Evolutionary conservation across 2,329 filamentous ascomycete species (phyloP).

Genomic region (Talaromyces sp.): DNA sequence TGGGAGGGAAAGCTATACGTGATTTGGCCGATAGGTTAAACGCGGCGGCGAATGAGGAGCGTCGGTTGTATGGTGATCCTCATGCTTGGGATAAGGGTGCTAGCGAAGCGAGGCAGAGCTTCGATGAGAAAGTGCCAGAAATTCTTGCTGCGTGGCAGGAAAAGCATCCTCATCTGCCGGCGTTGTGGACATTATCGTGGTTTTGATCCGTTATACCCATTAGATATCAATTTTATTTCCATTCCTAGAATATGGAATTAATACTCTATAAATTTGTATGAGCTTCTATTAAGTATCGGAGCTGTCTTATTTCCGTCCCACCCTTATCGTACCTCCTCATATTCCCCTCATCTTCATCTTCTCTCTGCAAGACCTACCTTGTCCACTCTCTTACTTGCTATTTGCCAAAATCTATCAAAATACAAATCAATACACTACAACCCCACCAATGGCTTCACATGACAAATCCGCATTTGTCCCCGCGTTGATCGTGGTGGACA

Average conservation of each 20-base stretch:
- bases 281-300: not conserved
- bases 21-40: conserved; percentile 86
- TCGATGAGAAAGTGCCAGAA: conserved; percentile 90
- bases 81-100: conserved; percentile 65
- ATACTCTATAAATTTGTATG: not conserved
- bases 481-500: conserved; percentile 72
- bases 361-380: not conserved
- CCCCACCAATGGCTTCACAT: not conserved
- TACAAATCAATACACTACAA: not conserved
- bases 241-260: not conserved
- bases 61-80: conserved; percentile 61
- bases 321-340: not conserved
- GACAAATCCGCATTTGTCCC: conserved; percentile 37
- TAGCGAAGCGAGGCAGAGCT: conserved; percentile 64
- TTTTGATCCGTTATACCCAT: conserved; percentile 11
- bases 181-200: conserved; percentile 93
- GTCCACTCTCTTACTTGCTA: not conserved
- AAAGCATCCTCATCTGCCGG: conserved; percentile 83
- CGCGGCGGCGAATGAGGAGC: conserved; percentile 69
- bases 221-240: not conserved
- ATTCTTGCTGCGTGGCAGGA: conserved; percentile 92
- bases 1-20: conserved; percentile 85
- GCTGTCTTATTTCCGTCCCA: conserved; percentile 1
- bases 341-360: not conserved
- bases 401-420: not conserved